Percentiles rank a stretch among this genome's conserved stretches.
phyloP scores from a whole-genome alignment of 192 early-diverging fungal genomes.

The Coemansia erecta region DNA sequence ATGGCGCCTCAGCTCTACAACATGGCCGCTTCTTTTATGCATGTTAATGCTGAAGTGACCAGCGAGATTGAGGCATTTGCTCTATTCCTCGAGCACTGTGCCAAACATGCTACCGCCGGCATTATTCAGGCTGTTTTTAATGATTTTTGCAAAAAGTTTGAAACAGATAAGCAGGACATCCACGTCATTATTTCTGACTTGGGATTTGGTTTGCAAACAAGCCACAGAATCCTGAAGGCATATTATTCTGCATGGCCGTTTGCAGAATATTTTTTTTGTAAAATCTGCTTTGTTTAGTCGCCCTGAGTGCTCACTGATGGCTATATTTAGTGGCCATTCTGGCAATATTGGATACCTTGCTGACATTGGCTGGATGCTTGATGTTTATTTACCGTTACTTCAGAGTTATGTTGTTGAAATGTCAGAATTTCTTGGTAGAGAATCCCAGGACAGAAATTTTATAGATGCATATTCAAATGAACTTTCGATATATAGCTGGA shows the following conservation, averaged over 20 bases:
- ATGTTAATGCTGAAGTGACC: too few relatives aligned
- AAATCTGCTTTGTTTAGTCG: background rate
- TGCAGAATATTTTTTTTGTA: background rate
- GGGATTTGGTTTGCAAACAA: background rate
- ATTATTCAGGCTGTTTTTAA: background rate
- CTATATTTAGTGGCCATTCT: background rate
- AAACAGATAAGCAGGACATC: background rate
- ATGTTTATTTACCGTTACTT: background rate
- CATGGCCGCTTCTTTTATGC: too few relatives aligned
- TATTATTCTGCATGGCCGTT: background rate
- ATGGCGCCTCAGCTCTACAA: too few relatives aligned
- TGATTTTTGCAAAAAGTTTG: background rate
- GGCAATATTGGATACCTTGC: background rate
- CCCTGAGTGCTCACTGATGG: background rate
- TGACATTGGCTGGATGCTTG: background rate
- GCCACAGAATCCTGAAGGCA: background rate
- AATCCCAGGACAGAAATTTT: background rate
- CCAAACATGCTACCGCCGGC: too few relatives aligned
- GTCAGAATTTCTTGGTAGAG: background rate
- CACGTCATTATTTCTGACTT: background rate
- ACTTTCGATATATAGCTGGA: background rate
- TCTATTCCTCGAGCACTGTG: too few relatives aligned
- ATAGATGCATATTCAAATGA: background rate
- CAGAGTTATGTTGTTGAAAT: background rate
- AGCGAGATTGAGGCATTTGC: too few relatives aligned